phyloP scores from a whole-genome alignment of 768 basidiomycete species.

The Phlebiopsis flavidoalba region DNA sequence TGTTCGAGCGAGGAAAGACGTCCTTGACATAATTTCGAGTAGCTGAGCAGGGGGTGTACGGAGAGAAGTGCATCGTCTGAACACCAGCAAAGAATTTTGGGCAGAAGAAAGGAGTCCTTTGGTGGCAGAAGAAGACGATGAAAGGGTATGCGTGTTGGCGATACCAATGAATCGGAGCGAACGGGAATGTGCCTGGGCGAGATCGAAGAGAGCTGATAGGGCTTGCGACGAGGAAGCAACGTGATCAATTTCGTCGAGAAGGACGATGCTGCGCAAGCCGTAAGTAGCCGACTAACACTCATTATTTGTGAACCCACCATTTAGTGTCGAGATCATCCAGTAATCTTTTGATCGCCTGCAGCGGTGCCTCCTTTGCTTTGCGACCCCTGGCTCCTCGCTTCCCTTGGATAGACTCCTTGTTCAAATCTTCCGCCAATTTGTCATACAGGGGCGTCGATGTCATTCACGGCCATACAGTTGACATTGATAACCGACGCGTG shows the following conservation, averaged over 20 bases:
- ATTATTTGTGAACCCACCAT: constrained; percentile 37
- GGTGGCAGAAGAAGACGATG: constrained; percentile 38
- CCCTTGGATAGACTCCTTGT: neutral
- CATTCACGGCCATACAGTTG: constrained; percentile 78
- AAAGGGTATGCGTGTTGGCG: constrained; percentile 85
- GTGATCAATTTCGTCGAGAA: constrained; percentile 87
- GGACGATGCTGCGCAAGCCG: constrained; percentile 49
- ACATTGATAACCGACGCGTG: constrained; percentile 44
- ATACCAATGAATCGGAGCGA: constrained; percentile 74
- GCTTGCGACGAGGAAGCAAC: constrained; percentile 57
- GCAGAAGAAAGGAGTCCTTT: constrained; percentile 24
- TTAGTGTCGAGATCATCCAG: constrained; percentile 40
- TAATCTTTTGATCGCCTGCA: constrained; percentile 35
- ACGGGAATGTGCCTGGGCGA: constrained; percentile 50
- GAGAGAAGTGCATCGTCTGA: constrained; percentile 23
- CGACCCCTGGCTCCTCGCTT: constrained; percentile 29
- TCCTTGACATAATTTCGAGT: constrained; percentile 56
- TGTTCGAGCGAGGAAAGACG: constrained; percentile 36
- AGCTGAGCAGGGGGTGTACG: constrained; percentile 66
- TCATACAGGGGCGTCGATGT: constrained; percentile 69
- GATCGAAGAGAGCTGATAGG: constrained; percentile 59
- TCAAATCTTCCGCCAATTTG: constrained; percentile 55
- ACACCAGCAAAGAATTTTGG: constrained; percentile 23
- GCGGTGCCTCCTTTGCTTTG: constrained; percentile 37
- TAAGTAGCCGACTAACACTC: neutral